Conservation (phyloP, 1,139 yeast species). For the Nakaseomyces kungkrabaensis region DNA sequence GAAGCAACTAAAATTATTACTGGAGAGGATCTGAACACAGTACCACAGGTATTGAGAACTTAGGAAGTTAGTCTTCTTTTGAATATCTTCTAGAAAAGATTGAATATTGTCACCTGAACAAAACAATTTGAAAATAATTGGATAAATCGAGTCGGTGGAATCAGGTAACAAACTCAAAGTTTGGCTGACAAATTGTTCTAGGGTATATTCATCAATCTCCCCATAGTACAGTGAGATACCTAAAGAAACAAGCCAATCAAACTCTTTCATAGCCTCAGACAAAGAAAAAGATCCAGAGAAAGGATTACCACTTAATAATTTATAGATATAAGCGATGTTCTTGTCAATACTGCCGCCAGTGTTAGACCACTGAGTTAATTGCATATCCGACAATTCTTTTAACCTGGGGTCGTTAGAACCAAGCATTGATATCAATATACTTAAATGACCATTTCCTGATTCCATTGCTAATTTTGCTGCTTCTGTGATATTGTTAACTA, state of each 20-base stretch:
- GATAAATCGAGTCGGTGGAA: conserved; percentile 16
- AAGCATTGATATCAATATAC: conserved; percentile 57
- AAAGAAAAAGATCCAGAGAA: conserved; percentile 23
- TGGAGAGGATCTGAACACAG: conserved; percentile 37
- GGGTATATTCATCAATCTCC: conserved; percentile 31
- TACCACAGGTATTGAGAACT: conserved; percentile 47
- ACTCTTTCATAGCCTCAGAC: conserved; percentile 33
- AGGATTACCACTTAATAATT: conserved; percentile 52
- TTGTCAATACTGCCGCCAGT: conserved; percentile 20
- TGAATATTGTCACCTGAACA: conserved; percentile 30
- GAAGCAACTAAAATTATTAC: conserved; percentile 15
- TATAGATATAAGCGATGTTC: conserved; percentile 48
- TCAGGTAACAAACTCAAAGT: conserved; percentile 20
- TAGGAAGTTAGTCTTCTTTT: conserved; percentile 12
- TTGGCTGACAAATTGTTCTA: conserved; percentile 31
- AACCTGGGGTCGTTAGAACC: conserved; percentile 60
- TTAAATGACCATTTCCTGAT: conserved; percentile 54
- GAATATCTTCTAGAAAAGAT: conserved; percentile 18
- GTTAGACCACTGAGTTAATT: conserved; percentile 55
- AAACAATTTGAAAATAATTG: conserved; percentile 32
- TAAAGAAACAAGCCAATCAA: conserved; percentile 61
- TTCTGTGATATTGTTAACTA: conserved; percentile 46
- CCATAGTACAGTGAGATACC: conserved; percentile 57
- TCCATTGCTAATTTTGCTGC: conserved; percentile 57
- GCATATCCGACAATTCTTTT: conserved; percentile 45